Evolutionary conservation across 169 alveolate species (phyloP).

Genomic region (Plasmodium cynomolgi): DNA sequence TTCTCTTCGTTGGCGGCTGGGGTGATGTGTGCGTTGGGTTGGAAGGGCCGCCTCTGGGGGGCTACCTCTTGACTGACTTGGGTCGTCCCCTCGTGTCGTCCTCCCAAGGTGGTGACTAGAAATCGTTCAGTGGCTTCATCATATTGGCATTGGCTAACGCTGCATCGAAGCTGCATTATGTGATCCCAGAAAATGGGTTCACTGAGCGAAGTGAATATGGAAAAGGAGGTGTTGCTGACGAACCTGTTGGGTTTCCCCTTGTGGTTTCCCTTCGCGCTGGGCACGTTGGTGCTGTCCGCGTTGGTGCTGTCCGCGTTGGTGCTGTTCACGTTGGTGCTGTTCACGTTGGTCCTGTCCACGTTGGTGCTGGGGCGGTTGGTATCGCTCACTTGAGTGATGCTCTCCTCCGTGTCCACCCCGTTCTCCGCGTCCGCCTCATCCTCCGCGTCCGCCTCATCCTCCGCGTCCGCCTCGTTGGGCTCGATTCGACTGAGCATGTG

Average conservation of each 20-base stretch:
- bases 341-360: too few species aligned
- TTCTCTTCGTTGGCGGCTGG: not conserved
- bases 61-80: not conserved
- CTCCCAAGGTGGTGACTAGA: not conserved
- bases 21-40: not conserved
- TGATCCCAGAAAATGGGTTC: constrained; percentile 27
- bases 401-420: too few species aligned
- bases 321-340: not conserved
- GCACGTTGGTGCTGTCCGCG: not conserved
- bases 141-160: constrained; percentile 1
- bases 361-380: too few species aligned
- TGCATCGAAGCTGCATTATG: not conserved
- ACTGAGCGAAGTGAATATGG: constrained; percentile 25
- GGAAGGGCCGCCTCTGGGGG: not conserved
- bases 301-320: not conserved
- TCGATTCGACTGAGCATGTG: not conserved
- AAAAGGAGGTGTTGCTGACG: constrained; percentile 4
- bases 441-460: not conserved
- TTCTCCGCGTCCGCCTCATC: too few species aligned
- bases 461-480: not conserved
- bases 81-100: not conserved
- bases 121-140: not conserved
- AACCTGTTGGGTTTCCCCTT: not conserved
- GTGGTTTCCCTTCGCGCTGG: not conserved
- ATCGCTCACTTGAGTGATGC: too few species aligned